Evolutionary conservation across 176 grass and related monocot genomes (phyloP).

Genomic region (Aegilops longissima): DNA sequence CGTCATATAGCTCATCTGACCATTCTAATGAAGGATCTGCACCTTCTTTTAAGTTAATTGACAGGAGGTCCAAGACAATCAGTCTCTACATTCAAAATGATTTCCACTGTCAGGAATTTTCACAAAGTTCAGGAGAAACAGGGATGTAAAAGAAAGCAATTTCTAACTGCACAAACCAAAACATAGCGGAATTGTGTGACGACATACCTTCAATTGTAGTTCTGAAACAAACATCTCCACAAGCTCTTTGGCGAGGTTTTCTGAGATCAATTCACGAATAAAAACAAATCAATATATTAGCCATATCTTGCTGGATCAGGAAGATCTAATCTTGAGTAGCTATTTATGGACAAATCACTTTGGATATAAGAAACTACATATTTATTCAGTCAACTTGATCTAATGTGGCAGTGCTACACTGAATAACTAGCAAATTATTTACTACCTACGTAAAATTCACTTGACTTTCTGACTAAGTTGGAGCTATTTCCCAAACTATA

Average conservation of each 20-base stretch:
- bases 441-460: constrained; percentile 1
- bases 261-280: constrained; percentile 45
- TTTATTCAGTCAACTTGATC: constrained; percentile 12
- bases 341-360: not conserved
- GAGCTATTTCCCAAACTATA: not conserved
- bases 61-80: constrained; percentile 55
- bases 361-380: constrained; percentile 12
- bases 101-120: constrained; percentile 16
- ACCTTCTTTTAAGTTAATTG: constrained; percentile 44
- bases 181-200: not conserved
- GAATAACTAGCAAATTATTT: not conserved
- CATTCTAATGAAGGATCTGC: constrained; percentile 34
- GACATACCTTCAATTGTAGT: constrained; percentile 70
- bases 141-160: not conserved
- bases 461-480: not conserved
- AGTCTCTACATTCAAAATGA: constrained; percentile 55
- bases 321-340: not conserved
- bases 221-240: constrained; percentile 83
- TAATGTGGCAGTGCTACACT: not conserved
- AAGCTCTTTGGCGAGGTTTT: constrained; percentile 69
- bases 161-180: constrained; percentile 14
- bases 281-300: constrained; percentile 8
- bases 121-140: not conserved
- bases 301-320: not conserved
- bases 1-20: constrained; percentile 62